These are phyloP conservation scores for Lepidium didymum DNA, from an alignment of 345 rosid genomes.

Conservation along the genomic window DNA sequence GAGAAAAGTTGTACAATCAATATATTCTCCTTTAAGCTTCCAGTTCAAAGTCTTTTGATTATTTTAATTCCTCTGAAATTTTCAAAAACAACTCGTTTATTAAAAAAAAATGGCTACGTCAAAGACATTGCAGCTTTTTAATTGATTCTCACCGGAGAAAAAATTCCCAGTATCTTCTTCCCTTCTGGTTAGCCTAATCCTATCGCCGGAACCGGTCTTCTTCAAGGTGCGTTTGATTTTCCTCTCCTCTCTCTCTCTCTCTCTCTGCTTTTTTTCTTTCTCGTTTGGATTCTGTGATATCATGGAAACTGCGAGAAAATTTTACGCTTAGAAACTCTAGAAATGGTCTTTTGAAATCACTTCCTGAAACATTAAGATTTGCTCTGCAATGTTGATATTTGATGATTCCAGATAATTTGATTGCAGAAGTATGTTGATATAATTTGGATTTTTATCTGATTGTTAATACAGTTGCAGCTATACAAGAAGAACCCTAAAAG, in stretches of 20 bases:
- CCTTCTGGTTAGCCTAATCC: background rate
- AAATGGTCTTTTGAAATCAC: background rate
- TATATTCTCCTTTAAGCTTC: background rate
- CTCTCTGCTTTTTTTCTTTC: background rate
- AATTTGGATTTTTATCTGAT: background rate
- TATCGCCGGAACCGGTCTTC: background rate
- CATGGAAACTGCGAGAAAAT: background rate
- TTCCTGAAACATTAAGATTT: background rate
- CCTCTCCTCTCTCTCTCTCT: too few species aligned
- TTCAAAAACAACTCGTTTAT: background rate
- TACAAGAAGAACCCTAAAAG: background rate
- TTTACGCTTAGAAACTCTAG: background rate
- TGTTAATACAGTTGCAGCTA: background rate
- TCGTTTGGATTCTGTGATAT: background rate
- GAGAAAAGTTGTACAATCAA: background rate
- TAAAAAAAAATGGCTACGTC: background rate
- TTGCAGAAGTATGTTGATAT: background rate
- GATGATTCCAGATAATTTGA: background rate
- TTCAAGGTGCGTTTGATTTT: constrained; percentile 18
- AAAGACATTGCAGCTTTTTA: background rate
- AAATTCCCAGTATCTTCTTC: background rate
- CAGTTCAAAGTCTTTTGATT: background rate
- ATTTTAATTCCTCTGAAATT: constrained; percentile 13
- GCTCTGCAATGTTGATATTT: background rate
- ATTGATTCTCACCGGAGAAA: background rate